These are phyloP conservation scores for Lathyrus aphaca DNA, from an alignment of 306 rosid species.

Conservation along the genomic window DNA sequence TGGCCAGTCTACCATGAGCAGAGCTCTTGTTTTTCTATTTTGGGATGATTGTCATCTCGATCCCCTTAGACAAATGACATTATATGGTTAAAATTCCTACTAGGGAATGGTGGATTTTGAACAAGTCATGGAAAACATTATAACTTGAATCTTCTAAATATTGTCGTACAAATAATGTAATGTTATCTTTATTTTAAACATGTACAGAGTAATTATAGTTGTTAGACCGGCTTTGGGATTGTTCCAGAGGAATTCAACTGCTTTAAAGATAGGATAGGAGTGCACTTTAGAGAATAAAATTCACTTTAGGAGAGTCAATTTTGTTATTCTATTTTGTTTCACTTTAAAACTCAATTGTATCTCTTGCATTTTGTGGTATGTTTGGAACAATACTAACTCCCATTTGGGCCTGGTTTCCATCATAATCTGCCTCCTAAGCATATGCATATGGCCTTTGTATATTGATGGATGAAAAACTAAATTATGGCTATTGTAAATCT, in stretches of 20 bases:
- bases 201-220: conserved; percentile 6
- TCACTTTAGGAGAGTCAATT: not conserved
- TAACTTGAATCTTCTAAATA: conserved; percentile 20
- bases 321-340: conserved; percentile 7
- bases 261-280: conserved; percentile 1
- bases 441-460: conserved; percentile 20
- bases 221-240: not conserved
- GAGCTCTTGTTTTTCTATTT: conserved; percentile 10
- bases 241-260: not conserved
- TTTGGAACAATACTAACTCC: conserved; percentile 11
- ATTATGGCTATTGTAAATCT: conserved; percentile 17
- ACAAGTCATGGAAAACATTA: not conserved
- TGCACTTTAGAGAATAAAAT: not conserved
- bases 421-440: conserved; percentile 26
- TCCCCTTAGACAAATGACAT: conserved; percentile 12
- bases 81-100: conserved; percentile 7
- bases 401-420: conserved; percentile 28
- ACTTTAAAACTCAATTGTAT: conserved; percentile 25
- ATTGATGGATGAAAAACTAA: conserved; percentile 23
- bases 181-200: conserved; percentile 22
- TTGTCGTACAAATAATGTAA: not conserved
- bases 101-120: not conserved
- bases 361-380: conserved; percentile 1
- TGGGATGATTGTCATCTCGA: not conserved
- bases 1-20: conserved; percentile 1